Conservation (phyloP, 805 yeast genomes). For the Cyberlindnera bimundalis region DNA sequence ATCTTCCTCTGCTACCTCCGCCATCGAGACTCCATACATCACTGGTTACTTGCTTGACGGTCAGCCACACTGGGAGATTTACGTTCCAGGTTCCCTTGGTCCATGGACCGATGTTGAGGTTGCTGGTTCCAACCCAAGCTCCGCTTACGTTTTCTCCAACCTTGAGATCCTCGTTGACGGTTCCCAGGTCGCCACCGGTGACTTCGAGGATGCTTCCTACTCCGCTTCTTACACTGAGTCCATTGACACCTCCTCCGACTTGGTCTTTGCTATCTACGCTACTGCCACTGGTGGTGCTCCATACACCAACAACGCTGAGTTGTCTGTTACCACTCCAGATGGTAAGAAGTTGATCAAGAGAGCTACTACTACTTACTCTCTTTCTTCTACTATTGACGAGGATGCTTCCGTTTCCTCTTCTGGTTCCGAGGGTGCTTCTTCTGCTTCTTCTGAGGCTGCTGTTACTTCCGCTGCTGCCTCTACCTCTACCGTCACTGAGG, state of each 20-base stretch:
- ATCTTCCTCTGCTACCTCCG: slow-evolving; percentile 19
- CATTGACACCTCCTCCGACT: slow-evolving; percentile 11
- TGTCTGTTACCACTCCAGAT: slow-evolving; percentile 21
- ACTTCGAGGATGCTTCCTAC: slow-evolving; percentile 14
- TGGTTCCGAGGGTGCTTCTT: slow-evolving; percentile 7
- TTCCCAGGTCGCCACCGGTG: slow-evolving; percentile 9
- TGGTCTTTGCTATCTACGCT: slow-evolving; percentile 17
- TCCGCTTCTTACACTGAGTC: slow-evolving; percentile 13
- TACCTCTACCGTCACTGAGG: slow-evolving; percentile 23
- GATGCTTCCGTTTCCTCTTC: slow-evolving; percentile 14
- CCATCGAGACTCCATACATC: slow-evolving; percentile 22
- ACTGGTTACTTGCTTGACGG: slow-evolving; percentile 26
- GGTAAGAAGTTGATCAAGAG: slow-evolving; percentile 20
- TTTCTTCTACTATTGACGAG: slow-evolving; percentile 11
- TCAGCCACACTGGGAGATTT: slow-evolving; percentile 27
- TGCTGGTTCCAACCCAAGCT: slow-evolving; percentile 21
- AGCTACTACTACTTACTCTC: slow-evolving; percentile 11
- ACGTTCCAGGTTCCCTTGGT: slow-evolving; percentile 23
- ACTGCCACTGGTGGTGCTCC: slow-evolving; percentile 23
- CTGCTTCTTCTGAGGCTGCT: slow-evolving; percentile 12
- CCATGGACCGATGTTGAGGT: slow-evolving; percentile 23
- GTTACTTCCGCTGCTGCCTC: slow-evolving; percentile 16
- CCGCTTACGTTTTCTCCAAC: slow-evolving; percentile 20
- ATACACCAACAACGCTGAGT: slow-evolving; percentile 16
- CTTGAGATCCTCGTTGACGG: slow-evolving; percentile 19